phyloP scores from a whole-genome alignment of 2,329 filamentous ascomycete species.

The Colletotrichum somersetense region DNA sequence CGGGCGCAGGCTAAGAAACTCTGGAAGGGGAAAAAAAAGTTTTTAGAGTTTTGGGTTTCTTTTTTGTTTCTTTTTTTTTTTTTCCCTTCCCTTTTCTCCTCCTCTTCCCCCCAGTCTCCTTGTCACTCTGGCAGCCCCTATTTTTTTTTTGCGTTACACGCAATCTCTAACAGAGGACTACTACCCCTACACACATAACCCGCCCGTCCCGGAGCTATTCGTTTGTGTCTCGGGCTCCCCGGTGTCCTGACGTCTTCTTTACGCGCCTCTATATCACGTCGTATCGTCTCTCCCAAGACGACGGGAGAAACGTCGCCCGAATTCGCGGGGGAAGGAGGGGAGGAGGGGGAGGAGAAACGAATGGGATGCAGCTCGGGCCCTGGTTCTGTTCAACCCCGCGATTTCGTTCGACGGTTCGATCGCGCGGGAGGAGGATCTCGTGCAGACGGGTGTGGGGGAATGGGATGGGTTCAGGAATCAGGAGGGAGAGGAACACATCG shows the following conservation, averaged over 20 bases:
- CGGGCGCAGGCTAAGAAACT: background rate
- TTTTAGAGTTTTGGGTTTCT: background rate
- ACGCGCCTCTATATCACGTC: background rate
- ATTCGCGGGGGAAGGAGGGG: background rate
- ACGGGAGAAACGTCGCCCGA: background rate
- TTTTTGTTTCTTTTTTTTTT: background rate
- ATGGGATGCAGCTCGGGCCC: slow-evolving; percentile 11
- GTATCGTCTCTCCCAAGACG: background rate
- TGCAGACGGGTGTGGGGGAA: slow-evolving; percentile 18
- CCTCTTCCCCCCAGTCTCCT: background rate
- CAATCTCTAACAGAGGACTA: slow-evolving; percentile 12
- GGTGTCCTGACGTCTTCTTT: background rate
- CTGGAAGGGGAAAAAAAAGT: background rate
- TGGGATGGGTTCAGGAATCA: background rate
- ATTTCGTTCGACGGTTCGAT: slow-evolving; percentile 37
- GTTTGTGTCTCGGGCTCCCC: background rate
- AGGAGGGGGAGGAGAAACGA: no score
- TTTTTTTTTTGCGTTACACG: slow-evolving; percentile 10
- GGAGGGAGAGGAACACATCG: slow-evolving; percentile 17
- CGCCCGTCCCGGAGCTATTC: background rate
- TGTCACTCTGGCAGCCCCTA: slow-evolving; percentile 1
- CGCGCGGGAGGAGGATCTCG: slow-evolving; percentile 26
- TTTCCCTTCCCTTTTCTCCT: background rate
- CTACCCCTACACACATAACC: background rate
- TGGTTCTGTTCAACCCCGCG: slow-evolving; percentile 33